These are phyloP conservation scores for Chalciporus sp. DNA, from an alignment of 1,284 basidiomycete species.

Conservation along the genomic window DNA sequence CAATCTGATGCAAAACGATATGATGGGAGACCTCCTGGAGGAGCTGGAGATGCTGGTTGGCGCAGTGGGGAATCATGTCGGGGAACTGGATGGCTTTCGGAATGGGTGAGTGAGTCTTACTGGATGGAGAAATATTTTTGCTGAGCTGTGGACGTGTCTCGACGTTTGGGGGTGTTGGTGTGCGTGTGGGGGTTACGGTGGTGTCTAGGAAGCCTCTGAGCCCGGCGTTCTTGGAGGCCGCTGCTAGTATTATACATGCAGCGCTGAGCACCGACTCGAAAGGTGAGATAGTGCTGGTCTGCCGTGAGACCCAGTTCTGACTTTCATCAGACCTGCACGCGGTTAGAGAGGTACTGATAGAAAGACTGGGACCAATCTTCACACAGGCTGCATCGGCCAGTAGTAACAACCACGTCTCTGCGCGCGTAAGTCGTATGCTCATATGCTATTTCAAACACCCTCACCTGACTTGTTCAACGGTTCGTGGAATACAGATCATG, in stretches of 20 bases:
- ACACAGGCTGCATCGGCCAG: constrained; percentile 53
- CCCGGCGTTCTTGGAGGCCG: constrained; percentile 60
- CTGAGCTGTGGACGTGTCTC: constrained; percentile 4
- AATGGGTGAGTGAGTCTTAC: constrained; percentile 17
- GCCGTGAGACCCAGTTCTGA: too few relatives aligned
- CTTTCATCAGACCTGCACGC: constrained; percentile 47
- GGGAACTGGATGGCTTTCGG: constrained; percentile 47
- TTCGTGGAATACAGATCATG: constrained; percentile 43
- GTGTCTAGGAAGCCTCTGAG: constrained; percentile 42
- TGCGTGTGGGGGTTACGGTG: constrained; percentile 2
- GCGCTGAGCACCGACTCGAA: constrained; percentile 56
- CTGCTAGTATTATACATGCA: constrained; percentile 66
- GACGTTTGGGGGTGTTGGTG: neutral
- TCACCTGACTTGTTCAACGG: constrained; percentile 6
- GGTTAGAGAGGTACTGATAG: constrained; percentile 55
- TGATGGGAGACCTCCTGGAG: constrained; percentile 60
- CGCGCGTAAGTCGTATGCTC: constrained; percentile 41
- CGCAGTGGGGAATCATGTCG: constrained; percentile 56
- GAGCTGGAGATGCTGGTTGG: constrained; percentile 68
- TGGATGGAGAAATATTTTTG: neutral
- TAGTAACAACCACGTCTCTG: constrained; percentile 56
- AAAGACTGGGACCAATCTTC: constrained; percentile 60
- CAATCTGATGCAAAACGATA: constrained; percentile 64
- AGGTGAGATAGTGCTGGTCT: constrained; percentile 46
- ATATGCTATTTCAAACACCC: neutral